phyloP scores from a whole-genome alignment of 768 basidiomycete genomes.

The Pisolithus tinctorius region DNA sequence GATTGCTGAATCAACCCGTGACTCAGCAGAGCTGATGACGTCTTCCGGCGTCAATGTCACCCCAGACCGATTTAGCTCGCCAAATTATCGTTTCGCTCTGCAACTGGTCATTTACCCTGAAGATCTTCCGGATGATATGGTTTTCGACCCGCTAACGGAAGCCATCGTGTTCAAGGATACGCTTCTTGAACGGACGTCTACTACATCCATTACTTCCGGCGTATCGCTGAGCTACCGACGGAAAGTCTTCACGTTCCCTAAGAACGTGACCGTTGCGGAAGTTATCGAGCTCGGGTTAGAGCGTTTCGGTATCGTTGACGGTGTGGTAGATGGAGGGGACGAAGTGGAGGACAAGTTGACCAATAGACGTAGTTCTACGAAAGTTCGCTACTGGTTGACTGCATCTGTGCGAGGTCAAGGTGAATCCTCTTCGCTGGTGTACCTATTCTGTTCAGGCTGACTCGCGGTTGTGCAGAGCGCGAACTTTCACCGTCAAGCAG shows the following conservation, averaged over 20 bases:
- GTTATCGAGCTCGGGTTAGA: slow-evolving; percentile 91
- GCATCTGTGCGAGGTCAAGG: slow-evolving; percentile 58
- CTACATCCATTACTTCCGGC: slow-evolving; percentile 39
- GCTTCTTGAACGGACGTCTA: slow-evolving; percentile 48
- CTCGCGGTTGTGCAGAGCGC: slow-evolving; percentile 46
- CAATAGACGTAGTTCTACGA: slow-evolving; percentile 68
- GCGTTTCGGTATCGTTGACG: slow-evolving; percentile 89
- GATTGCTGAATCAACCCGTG: slow-evolving; percentile 30
- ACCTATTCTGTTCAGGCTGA: slow-evolving; percentile 1
- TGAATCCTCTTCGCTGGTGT: slow-evolving; percentile 25
- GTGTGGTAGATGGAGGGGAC: slow-evolving; percentile 98
- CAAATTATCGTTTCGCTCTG: slow-evolving; percentile 77
- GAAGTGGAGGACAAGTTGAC: slow-evolving; percentile 91
- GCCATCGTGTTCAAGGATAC: slow-evolving; percentile 87
- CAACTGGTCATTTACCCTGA: slow-evolving; percentile 83
- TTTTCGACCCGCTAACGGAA: slow-evolving; percentile 88
- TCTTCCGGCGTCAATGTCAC: slow-evolving; percentile 39
- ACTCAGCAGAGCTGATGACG: slow-evolving; percentile 22
- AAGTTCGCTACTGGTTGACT: slow-evolving; percentile 79
- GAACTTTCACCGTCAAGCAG: slow-evolving; percentile 75
- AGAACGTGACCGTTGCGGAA: slow-evolving; percentile 94
- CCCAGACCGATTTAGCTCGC: slow-evolving; percentile 73
- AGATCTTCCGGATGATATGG: slow-evolving; percentile 92
- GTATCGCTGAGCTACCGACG: slow-evolving; percentile 57
- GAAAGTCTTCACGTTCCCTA: slow-evolving; percentile 87